A percentile compares a stretch with the other conserved stretches of the same genome.
phyloP scores from a whole-genome alignment of 257 asterid genomes.

The Gentiana dahurica region DNA sequence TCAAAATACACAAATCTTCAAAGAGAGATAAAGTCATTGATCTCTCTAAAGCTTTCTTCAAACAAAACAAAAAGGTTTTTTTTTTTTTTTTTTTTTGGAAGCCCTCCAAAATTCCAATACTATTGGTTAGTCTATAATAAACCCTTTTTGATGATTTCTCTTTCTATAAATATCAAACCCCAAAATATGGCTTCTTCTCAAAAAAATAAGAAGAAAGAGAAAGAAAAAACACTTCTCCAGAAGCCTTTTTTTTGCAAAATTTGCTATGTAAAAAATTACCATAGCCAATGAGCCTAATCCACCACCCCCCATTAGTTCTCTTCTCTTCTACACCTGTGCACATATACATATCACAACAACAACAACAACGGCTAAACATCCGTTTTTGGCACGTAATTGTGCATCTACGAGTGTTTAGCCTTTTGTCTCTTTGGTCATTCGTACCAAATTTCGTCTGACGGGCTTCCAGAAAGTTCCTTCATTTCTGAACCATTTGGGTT shows the following conservation, averaged over 20 bases:
- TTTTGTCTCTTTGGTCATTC: constrained; percentile 11
- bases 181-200: no score
- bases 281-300: background rate
- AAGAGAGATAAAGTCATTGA: no score
- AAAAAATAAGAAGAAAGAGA: no score
- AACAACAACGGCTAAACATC: background rate
- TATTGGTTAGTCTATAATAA: no score
- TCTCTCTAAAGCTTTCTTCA: no score
- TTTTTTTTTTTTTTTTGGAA: no score
- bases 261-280: background rate
- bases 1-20: no score
- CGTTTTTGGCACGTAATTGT: background rate
- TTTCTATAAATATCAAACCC: no score
- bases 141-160: no score
- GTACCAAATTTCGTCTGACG: constrained; percentile 5
- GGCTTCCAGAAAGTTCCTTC: constrained; percentile 7
- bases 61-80: no score
- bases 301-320: background rate
- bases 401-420: constrained; percentile 13
- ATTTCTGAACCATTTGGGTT: constrained; percentile 15
- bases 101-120: no score
- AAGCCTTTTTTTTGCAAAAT: background rate
- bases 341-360: constrained; percentile 3
- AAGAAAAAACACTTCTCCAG: background rate
- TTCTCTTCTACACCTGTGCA: constrained; percentile 13